These are phyloP conservation scores for Boletus vinaceobasis DNA, from an alignment of 768 basidiomycete genomes.

Conservation along the genomic window DNA sequence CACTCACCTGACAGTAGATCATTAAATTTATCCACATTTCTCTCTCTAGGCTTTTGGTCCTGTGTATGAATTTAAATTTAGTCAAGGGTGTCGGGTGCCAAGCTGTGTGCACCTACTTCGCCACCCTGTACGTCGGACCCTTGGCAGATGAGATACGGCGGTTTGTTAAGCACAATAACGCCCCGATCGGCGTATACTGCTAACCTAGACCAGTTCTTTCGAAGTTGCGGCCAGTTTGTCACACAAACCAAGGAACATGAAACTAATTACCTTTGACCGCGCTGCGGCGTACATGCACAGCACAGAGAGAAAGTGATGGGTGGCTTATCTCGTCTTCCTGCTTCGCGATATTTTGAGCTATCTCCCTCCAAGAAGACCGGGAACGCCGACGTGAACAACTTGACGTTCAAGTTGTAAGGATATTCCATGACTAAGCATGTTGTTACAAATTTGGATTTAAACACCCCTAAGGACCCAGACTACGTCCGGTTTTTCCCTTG, in stretches of 20 bases:
- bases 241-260: not conserved
- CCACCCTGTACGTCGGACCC: slow-evolving; percentile 26
- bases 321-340: not conserved
- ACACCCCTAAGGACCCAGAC: too few relatives aligned
- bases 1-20: slow-evolving; percentile 35
- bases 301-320: not conserved
- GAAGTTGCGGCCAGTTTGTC: slow-evolving; percentile 5
- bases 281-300: slow-evolving; percentile 18
- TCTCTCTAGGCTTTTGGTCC: slow-evolving; percentile 19
- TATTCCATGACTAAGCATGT: slow-evolving; percentile 5
- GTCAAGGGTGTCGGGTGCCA: not conserved
- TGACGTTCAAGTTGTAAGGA: too few relatives aligned
- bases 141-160: slow-evolving; percentile 56
- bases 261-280: slow-evolving; percentile 20
- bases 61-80: slow-evolving; percentile 7
- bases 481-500: too few relatives aligned
- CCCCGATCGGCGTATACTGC: slow-evolving; percentile 53
- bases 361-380: not conserved
- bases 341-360: not conserved
- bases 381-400: not conserved
- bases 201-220: slow-evolving; percentile 31
- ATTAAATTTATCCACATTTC: slow-evolving; percentile 35
- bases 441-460: not conserved
- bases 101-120: slow-evolving; percentile 16
- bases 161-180: slow-evolving; percentile 59